phyloP scores from a whole-genome alignment of 2,329 filamentous ascomycete species.

The Elsinoe australis region DNA sequence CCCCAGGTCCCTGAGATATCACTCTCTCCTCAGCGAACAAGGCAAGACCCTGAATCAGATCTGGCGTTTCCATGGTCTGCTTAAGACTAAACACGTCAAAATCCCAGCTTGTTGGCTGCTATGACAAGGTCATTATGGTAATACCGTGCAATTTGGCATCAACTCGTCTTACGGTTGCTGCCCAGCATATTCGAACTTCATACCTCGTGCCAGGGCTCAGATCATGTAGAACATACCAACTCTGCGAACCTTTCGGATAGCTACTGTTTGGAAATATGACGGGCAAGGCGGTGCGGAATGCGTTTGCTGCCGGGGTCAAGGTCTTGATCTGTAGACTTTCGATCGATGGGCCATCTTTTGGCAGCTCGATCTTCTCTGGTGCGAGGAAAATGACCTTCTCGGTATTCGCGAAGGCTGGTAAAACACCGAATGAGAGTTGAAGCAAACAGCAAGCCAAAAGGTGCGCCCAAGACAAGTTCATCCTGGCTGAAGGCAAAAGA shows the following conservation, averaged over 20 bases:
- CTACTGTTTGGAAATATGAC: slow-evolving; percentile 58
- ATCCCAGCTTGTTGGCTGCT: slow-evolving; percentile 12
- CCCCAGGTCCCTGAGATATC: not conserved
- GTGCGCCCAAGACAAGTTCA: not conserved
- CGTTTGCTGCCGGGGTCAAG: slow-evolving; percentile 52
- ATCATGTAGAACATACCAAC: slow-evolving; percentile 71
- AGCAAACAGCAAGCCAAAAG: slow-evolving; percentile 7
- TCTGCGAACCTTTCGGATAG: slow-evolving; percentile 51
- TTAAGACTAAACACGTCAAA: not conserved
- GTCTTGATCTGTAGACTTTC: slow-evolving; percentile 55
- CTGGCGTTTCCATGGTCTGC: slow-evolving; percentile 16
- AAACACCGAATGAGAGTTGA: slow-evolving; percentile 10
- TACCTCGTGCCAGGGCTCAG: slow-evolving; percentile 69
- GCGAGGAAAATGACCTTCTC: slow-evolving; percentile 87
- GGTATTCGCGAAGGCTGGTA: slow-evolving; percentile 57
- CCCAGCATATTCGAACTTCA: slow-evolving; percentile 89
- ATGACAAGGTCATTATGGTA: not conserved
- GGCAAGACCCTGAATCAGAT: slow-evolving; percentile 12
- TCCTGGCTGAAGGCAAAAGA: no score
- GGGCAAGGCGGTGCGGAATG: slow-evolving; percentile 56
- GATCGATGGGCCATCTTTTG: slow-evolving; percentile 49
- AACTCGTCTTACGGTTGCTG: slow-evolving; percentile 65
- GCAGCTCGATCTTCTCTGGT: slow-evolving; percentile 52
- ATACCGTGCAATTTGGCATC: not conserved
- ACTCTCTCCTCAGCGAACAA: not conserved